phyloP scores from a whole-genome alignment of 129 eudicot species.

The Tagetes erecta region DNA sequence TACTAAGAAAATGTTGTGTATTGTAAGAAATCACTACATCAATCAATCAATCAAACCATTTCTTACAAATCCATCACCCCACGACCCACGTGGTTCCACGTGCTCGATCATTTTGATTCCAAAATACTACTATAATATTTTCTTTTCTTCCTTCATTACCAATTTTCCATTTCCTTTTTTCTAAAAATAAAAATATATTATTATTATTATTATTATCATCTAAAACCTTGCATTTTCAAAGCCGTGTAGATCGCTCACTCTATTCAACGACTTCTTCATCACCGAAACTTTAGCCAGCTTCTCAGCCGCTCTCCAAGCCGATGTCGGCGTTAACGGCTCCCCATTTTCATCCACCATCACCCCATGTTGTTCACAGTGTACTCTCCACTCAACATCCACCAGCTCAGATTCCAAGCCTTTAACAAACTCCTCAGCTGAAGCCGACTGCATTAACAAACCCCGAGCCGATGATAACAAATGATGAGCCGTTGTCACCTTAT shows the following conservation, averaged over 20 bases:
- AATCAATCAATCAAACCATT: conserved; percentile 26
- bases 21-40: conserved; percentile 20
- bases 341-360: conserved; percentile 57
- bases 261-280: conserved; percentile 34
- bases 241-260: conserved; percentile 82
- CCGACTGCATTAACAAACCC: conserved; percentile 56
- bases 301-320: conserved; percentile 82
- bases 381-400: conserved; percentile 50
- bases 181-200: too few species aligned
- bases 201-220: not conserved
- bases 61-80: conserved; percentile 22
- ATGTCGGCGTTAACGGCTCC: conserved; percentile 77
- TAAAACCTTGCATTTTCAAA: conserved; percentile 96
- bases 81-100: conserved; percentile 25
- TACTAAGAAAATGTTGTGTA: too few species aligned
- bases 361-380: conserved; percentile 37
- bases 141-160: conserved; percentile 18
- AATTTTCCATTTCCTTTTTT: conserved; percentile 23
- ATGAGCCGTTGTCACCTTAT: conserved; percentile 61
- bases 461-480: conserved; percentile 72
- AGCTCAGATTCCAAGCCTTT: conserved; percentile 63
- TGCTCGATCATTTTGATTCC: conserved; percentile 16
- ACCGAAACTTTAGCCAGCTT: conserved; percentile 65
- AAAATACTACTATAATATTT: not conserved
- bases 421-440: conserved; percentile 46